Evolutionary conservation across 345 rosid species (phyloP), one percentile per base, ranked within the genome.

Genomic region (Syzygium aqueum): DNA sequence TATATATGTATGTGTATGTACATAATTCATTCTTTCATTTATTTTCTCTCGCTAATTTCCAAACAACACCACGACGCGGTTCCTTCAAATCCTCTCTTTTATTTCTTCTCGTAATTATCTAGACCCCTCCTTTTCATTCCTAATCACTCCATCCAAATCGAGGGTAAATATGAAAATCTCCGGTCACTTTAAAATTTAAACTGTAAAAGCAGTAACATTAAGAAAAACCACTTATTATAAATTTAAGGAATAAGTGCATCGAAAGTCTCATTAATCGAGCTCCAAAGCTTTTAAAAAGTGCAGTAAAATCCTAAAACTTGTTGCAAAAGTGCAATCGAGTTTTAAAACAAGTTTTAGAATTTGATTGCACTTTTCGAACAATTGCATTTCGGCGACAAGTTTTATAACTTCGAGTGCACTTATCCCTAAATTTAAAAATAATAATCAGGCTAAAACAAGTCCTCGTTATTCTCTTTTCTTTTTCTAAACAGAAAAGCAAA

Each of bases 151-250:
- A 2, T 19, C 13, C 25, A 21, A 67, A 33, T 8, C 11, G 22
- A 37, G 25, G 0, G 25, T 33, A 19, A 14, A 5, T 73, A 37
- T 33, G 15, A 73, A 73, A 73, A 17, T 1, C 21, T 37, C 5
- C 19, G 14, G 7, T 10, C 2, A 73, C 8, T 73, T 37, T 19
- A 21, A 37, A 73, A 73, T 73, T 5, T 5, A 73, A 37, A 73
- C 11, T 0, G 0, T 19, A 37, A 33, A 8, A 73, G 19, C 6
- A 33, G 80, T 19, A 33, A 73, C 33, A 8, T 33, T 0, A 2
- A 17, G 9, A 33, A 37, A 19, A 73, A 19, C 37, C 0, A 43
- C 46, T 5, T 6, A 6, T 43, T 5, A 43, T 5, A 6, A 43
- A 43, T 43, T 43, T 43, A 43, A 43, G 46, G 7, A 5, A 43